Percentiles rank a stretch among this genome's conserved stretches.
These are phyloP conservation scores for Penicillium herquei DNA, from an alignment of 495 filamentous ascomycete species.

Conservation along the genomic window DNA sequence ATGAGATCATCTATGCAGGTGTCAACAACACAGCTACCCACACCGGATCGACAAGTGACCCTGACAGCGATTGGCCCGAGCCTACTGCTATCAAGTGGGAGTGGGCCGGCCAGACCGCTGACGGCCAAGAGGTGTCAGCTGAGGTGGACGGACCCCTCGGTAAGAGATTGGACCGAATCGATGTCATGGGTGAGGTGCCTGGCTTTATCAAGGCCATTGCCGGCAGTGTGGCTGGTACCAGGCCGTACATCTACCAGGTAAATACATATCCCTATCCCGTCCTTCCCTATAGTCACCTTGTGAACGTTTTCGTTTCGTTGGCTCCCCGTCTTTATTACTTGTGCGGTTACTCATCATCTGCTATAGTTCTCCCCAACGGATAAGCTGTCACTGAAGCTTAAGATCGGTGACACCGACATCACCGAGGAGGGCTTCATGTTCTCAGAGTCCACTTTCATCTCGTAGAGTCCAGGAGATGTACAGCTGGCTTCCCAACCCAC, in stretches of 20 bases:
- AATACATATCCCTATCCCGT: background rate
- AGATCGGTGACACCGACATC: constrained; percentile 73
- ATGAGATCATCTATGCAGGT: constrained; percentile 73
- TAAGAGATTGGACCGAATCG: constrained; percentile 76
- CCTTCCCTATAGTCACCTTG: background rate
- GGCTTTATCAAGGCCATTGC: constrained; percentile 93
- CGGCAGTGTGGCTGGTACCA: constrained; percentile 79
- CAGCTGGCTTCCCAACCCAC: constrained; percentile 8
- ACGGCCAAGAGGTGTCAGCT: constrained; percentile 68
- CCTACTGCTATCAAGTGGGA: constrained; percentile 70
- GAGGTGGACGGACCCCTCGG: constrained; percentile 67
- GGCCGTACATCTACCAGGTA: constrained; percentile 97
- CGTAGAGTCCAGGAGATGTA: constrained; percentile 31
- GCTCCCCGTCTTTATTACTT: too few relatives aligned
- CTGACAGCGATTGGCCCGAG: constrained; percentile 84
- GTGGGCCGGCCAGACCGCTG: constrained; percentile 78
- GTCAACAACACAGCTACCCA: constrained; percentile 61
- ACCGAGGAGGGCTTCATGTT: constrained; percentile 76
- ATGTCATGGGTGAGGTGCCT: constrained; percentile 95
- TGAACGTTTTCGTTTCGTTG: background rate
- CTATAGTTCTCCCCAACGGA: constrained; percentile 62
- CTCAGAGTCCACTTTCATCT: constrained; percentile 91
- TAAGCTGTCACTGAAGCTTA: constrained; percentile 71
- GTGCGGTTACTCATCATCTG: background rate
- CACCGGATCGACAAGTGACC: constrained; percentile 63